Conservation (phyloP, 805 yeast genomes). For the Kodamaea sagamina region DNA sequence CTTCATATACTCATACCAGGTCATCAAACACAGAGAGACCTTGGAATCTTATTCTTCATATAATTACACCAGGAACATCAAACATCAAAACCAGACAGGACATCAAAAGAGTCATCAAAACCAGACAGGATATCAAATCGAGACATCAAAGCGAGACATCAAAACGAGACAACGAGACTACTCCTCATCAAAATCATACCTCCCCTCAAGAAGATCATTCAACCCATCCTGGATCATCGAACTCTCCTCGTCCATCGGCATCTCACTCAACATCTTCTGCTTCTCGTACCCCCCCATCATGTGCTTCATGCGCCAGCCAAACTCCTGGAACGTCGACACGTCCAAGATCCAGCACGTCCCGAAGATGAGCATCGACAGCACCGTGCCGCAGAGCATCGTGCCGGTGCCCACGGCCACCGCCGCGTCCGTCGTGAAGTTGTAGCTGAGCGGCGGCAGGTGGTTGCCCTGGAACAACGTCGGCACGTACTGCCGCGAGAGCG, state of each 20-base stretch:
- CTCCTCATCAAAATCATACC: conserved; percentile 30
- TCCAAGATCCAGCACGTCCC: conserved; percentile 83
- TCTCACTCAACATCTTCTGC: conserved; percentile 42
- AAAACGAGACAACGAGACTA: too few species aligned
- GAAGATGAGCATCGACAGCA: conserved; percentile 68
- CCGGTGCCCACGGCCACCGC: conserved; percentile 83
- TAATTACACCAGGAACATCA: too few species aligned
- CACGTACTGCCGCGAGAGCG: conserved; percentile 67
- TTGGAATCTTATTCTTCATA: too few species aligned
- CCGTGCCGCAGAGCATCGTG: conserved; percentile 68
- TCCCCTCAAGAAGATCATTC: conserved; percentile 51
- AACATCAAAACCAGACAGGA: too few species aligned
- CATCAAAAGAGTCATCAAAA: too few species aligned
- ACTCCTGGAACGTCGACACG: conserved; percentile 66
- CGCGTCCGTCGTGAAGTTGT: conserved; percentile 79
- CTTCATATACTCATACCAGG: too few species aligned
- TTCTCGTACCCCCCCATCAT: conserved; percentile 69
- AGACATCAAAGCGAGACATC: too few species aligned
- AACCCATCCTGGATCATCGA: conserved; percentile 56
- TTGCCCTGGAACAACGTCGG: conserved; percentile 83
- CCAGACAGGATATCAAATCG: too few species aligned
- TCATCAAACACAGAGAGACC: too few species aligned
- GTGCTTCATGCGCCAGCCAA: conserved; percentile 66
- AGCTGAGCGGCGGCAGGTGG: conserved; percentile 77
- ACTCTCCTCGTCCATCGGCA: conserved; percentile 63